phyloP scores from a whole-genome alignment of 2,329 filamentous ascomycete species.

The Sclerotinia nivalis region DNA sequence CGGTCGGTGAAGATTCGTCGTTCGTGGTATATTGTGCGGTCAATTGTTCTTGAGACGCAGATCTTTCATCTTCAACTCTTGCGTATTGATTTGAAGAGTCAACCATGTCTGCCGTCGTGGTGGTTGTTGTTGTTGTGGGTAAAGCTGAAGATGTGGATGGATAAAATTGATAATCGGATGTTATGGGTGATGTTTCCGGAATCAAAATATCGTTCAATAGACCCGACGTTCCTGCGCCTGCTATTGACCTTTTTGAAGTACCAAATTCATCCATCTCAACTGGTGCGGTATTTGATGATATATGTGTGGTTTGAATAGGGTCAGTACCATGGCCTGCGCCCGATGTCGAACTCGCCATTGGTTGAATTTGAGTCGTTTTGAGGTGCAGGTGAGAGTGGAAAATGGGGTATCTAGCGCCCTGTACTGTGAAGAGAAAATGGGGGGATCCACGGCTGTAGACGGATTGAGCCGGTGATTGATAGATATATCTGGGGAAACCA shows the following conservation, averaged over 20 bases:
- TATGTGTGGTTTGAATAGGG: not conserved
- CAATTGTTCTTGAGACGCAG: not conserved
- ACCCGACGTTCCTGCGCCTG: constrained; percentile 18
- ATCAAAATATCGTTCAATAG: constrained; percentile 19
- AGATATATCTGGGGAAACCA: constrained; percentile 5
- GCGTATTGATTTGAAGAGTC: not conserved
- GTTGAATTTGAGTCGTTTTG: not conserved
- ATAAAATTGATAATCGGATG: not conserved
- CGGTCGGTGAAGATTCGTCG: not conserved
- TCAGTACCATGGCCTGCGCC: not conserved
- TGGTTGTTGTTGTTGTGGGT: not conserved
- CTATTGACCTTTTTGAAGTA: not conserved
- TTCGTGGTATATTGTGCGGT: not conserved
- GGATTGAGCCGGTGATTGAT: constrained; percentile 8
- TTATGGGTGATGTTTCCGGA: constrained; percentile 14
- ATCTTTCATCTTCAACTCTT: not conserved
- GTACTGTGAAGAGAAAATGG: not conserved
- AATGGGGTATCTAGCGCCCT: constrained; percentile 17
- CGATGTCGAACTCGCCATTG: constrained; percentile 5
- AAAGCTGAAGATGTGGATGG: not conserved
- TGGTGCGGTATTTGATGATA: not conserved
- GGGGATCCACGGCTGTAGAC: constrained; percentile 5
- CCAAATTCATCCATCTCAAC: constrained; percentile 13
- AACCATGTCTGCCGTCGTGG: not conserved
- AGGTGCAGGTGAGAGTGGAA: constrained; percentile 10